A percentile compares a stretch with the other conserved stretches of the same genome.
Conservation (phyloP, 106 monocot species). For the Narthecium ossifragum region DNA sequence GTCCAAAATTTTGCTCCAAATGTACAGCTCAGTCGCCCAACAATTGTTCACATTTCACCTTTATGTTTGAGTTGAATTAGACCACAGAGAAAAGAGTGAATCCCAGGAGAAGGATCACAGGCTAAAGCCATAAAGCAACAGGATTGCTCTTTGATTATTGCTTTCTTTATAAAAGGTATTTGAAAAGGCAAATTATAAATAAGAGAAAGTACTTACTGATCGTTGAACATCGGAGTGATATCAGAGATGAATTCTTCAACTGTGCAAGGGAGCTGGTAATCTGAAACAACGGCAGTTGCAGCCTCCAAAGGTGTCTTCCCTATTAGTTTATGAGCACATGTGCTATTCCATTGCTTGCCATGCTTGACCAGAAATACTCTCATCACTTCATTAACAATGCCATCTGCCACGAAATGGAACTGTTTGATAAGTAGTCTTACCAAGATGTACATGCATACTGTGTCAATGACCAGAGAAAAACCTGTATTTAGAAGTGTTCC, state of each 20-base stretch:
- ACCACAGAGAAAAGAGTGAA: neutral
- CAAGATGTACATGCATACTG: neutral
- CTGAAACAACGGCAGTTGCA: slow-evolving; percentile 50
- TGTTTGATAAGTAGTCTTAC: neutral
- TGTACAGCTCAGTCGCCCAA: neutral
- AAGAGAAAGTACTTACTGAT: slow-evolving; percentile 38
- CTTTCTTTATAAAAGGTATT: neutral
- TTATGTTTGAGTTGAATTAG: neutral
- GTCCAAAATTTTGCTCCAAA: too few species aligned
- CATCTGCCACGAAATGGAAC: slow-evolving; percentile 38
- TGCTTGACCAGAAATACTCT: slow-evolving; percentile 51
- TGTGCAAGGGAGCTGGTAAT: slow-evolving; percentile 75
- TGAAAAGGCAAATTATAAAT: neutral
- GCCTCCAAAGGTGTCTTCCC: slow-evolving; percentile 83
- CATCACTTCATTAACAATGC: slow-evolving; percentile 65
- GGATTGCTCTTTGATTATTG: too few species aligned
- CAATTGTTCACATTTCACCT: neutral
- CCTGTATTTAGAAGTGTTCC: slow-evolving; percentile 95
- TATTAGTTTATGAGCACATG: slow-evolving; percentile 45
- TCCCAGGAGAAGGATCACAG: too few species aligned
- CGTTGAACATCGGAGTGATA: slow-evolving; percentile 57
- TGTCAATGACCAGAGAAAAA: slow-evolving; percentile 1
- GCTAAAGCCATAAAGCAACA: too few species aligned
- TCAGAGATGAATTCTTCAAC: slow-evolving; percentile 59
- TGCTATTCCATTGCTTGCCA: slow-evolving; percentile 81